Evolutionary conservation across 371 early-diverging fungal species (phyloP).

Genomic region (Nematocida ironsii): DNA sequence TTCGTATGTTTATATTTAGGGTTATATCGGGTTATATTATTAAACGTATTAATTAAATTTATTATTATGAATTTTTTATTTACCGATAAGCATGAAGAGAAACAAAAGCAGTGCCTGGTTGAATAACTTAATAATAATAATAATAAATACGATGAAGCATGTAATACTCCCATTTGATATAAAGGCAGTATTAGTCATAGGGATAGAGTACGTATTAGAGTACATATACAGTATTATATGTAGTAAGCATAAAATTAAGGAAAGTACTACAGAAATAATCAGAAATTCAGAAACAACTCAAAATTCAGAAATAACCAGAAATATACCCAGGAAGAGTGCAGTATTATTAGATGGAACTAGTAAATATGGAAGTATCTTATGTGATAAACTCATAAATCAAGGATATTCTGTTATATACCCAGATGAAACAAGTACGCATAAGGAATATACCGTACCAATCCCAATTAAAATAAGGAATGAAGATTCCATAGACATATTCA

Average conservation of each 20-base stretch:
- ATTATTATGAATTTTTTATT: conserved; percentile 11
- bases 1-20: too few relatives aligned
- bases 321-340: background rate
- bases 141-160: background rate
- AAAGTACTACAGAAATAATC: background rate
- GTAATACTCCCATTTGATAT: conserved; percentile 39
- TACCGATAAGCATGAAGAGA: background rate
- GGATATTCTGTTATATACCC: conserved; percentile 52
- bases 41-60: background rate
- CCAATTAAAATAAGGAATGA: conserved; percentile 29
- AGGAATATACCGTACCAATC: background rate
- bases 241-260: background rate
- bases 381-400: background rate
- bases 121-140: background rate
- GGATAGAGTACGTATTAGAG: conserved; percentile 3
- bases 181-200: conserved; percentile 24
- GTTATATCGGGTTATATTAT: background rate
- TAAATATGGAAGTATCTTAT: background rate
- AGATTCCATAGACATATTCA: conserved; percentile 44
- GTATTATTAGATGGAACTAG: conserved; percentile 16
- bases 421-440: background rate
- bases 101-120: background rate
- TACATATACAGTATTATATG: background rate
- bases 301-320: too few relatives aligned
- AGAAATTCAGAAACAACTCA: background rate